Evolutionary conservation across 78 protist genomes (phyloP).

Genomic region (Monosiga brevicollis): DNA sequence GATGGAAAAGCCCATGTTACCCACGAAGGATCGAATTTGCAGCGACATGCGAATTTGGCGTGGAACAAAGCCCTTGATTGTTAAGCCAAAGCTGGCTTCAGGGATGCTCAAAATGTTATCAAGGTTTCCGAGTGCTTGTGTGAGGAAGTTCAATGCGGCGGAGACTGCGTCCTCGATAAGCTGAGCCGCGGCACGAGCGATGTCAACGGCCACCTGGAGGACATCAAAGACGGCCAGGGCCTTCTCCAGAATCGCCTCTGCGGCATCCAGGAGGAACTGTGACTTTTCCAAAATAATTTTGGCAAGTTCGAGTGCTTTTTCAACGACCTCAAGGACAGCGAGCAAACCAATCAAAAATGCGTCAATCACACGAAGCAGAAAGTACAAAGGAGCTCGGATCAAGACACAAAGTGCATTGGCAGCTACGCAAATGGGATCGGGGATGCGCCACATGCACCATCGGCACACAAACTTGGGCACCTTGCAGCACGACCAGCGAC

Average conservation of each 20-base stretch:
- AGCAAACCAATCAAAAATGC: not conserved
- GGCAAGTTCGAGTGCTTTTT: not conserved
- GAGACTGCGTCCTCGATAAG: not conserved
- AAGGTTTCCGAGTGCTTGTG: not conserved
- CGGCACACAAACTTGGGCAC: too few species aligned
- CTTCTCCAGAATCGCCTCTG: not conserved
- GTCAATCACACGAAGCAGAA: not conserved
- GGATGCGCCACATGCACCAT: not conserved
- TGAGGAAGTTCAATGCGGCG: not conserved
- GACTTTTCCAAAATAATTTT: not conserved
- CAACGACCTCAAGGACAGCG: not conserved
- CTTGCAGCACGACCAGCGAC: too few species aligned
- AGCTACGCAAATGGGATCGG: not conserved
- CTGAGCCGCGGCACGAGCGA: not conserved
- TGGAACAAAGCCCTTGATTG: not conserved
- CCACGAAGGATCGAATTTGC: too few species aligned
- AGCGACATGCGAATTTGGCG: not conserved
- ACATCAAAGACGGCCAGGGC: not conserved
- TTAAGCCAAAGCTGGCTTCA: not conserved
- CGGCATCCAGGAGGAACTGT: not conserved
- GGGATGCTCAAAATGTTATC: not conserved
- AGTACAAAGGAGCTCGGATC: not conserved
- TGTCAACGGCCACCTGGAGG: not conserved
- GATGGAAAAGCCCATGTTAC: too few species aligned
- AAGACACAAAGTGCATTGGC: not conserved